Evolutionary conservation across 179 eudicot species (phyloP), one percentile per base, ranked within the genome.

Genomic region (Camellia oleifera): DNA sequence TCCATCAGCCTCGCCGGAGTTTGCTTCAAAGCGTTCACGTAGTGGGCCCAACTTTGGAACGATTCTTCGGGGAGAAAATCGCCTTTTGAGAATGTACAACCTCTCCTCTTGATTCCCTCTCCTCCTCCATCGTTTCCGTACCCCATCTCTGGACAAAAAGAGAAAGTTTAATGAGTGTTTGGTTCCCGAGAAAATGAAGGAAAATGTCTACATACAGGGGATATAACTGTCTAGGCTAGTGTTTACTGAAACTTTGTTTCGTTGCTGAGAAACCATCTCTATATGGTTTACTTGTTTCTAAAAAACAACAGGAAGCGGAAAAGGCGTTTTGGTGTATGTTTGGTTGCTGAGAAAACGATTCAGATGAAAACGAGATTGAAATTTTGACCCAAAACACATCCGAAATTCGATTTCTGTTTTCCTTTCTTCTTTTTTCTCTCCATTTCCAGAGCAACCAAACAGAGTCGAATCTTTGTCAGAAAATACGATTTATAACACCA

Each of bases 31-130:
- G 93, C 88, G 23, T 23, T 71, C 2, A 13, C 76, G 60, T 90
- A 90, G 62, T 81, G 87, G 1, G 84, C 84, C 88, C 90, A 89
- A 64, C 84, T 84, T 81, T 81, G 64, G 79, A 89, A 89, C 46
- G 92, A 89, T 45, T 87, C 84, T 77, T 89, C 90, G 0, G 90
- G 92, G 20, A 85, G 83, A 70, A 89, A 89, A 81, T 83, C 88
- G 44, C 69, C 78, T 44, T 87, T 87, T 7, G 84, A 10, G 80
- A 83, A 81, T 8, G 80, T 67, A 17, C 88, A 83, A 0, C 85
- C 86, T 40, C 83, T 78, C 77, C 58, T 78, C 65, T 77, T 68
- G 7, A 84, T 2, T 56, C 76, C 64, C 61, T 46, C 77, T 79
- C 48, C 63, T 44, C 50, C 68, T 13, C 40, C 80, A 0, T 64